A percentile compares a stretch with the other conserved stretches of the same genome.
phyloP scores from a whole-genome alignment of 768 basidiomycete genomes.

The Podaxis sp. region DNA sequence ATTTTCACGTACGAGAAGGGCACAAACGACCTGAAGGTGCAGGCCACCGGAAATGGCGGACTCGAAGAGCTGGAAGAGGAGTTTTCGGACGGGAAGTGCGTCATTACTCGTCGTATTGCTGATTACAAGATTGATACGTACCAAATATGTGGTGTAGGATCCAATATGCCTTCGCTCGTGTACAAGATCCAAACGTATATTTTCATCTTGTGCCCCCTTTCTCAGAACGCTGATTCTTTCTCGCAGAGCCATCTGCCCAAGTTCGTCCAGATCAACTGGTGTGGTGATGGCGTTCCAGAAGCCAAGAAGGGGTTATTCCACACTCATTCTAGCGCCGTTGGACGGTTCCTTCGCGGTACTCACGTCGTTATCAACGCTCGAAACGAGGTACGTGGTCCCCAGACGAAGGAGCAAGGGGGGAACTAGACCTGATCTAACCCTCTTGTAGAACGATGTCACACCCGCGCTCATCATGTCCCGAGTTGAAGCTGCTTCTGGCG shows the following conservation, averaged over 20 bases:
- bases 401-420: neutral
- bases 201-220: neutral
- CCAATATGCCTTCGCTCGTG: constrained; percentile 89
- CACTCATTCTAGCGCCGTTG: constrained; percentile 79
- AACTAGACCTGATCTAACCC: neutral
- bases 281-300: constrained; percentile 95
- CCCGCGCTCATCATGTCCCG: constrained; percentile 81
- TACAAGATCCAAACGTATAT: constrained; percentile 78
- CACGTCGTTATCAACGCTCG: constrained; percentile 88
- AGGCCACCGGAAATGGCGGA: constrained; percentile 82
- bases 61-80: constrained; percentile 91
- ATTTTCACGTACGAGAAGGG: constrained; percentile 81
- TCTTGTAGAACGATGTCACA: constrained; percentile 69
- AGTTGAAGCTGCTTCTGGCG: constrained; percentile 87
- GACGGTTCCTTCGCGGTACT: constrained; percentile 75
- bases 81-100: constrained; percentile 90
- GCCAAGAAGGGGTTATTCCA: constrained; percentile 91
- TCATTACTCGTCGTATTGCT: constrained; percentile 16
- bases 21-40: constrained; percentile 85
- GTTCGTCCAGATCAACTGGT: constrained; percentile 97
- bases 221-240: neutral
- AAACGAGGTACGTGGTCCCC: constrained; percentile 61
- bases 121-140: constrained; percentile 17
- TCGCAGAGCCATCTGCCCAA: constrained; percentile 78
- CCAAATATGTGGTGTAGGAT: constrained; percentile 51